A percentile compares a stretch with the other conserved stretches of the same genome.
phyloP scores from a whole-genome alignment of 345 rosid genomes.

The Pistacia vera region DNA sequence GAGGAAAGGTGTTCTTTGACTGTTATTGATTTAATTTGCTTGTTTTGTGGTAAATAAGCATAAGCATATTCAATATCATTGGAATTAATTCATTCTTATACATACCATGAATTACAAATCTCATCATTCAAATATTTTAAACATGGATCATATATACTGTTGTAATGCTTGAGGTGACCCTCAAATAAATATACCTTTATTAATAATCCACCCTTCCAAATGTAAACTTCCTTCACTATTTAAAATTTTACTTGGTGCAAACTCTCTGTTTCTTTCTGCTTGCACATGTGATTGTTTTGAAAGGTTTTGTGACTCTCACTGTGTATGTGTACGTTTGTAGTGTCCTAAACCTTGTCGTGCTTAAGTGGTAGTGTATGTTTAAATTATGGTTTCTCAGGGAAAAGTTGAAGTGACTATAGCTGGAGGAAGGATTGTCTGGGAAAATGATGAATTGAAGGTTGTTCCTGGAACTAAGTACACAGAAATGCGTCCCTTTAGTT shows the following conservation, averaged over 20 bases:
- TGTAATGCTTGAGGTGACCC: background rate
- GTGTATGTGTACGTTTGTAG: background rate
- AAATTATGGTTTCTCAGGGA: constrained; percentile 48
- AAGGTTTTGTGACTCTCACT: background rate
- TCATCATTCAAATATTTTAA: background rate
- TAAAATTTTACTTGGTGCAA: background rate
- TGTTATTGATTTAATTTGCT: background rate
- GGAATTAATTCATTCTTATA: background rate
- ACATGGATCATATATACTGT: background rate
- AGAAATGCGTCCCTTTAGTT: constrained; percentile 71
- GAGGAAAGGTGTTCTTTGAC: constrained; percentile 57
- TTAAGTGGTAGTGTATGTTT: constrained; percentile 4
- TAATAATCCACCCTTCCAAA: background rate
- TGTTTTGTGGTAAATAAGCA: background rate
- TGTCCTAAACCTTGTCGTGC: background rate
- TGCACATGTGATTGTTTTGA: background rate
- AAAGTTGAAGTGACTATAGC: constrained; percentile 94
- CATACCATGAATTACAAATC: background rate
- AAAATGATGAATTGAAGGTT: constrained; percentile 72
- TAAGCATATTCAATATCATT: background rate
- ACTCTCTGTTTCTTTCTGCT: background rate
- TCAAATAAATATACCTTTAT: background rate
- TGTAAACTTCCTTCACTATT: background rate
- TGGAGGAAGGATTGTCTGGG: constrained; percentile 87
- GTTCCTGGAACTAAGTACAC: constrained; percentile 69